Evolutionary conservation across 2,329 filamentous ascomycete species (phyloP).

Genomic region (Xylaria sp.): DNA sequence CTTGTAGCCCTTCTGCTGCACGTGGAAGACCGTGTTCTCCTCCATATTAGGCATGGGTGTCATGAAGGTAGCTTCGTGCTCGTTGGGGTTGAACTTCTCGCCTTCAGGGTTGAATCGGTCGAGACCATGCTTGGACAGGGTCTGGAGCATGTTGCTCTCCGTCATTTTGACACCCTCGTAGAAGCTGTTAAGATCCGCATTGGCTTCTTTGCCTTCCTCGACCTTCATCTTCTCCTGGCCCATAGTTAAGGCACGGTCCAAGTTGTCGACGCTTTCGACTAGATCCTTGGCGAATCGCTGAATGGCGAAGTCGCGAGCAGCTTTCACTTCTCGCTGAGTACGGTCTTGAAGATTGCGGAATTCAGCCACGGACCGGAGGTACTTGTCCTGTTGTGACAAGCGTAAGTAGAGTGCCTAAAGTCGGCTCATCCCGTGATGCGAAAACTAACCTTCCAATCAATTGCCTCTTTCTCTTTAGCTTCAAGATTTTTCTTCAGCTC

Average conservation of each 20-base stretch:
- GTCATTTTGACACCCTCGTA: conserved; percentile 96
- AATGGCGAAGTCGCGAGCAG: conserved; percentile 89
- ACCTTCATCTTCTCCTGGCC: conserved; percentile 75
- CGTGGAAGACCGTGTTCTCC: conserved; percentile 86
- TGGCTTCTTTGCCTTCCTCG: conserved; percentile 35
- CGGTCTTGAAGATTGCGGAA: conserved; percentile 98
- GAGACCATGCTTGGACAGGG: conserved; percentile 91
- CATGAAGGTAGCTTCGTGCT: conserved; percentile 97
- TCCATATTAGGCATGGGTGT: conserved; percentile 85
- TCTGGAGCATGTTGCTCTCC: conserved; percentile 82
- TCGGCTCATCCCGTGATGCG: conserved; percentile 5
- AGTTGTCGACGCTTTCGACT: conserved; percentile 93
- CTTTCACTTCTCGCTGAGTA: conserved; percentile 86
- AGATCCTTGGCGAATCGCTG: conserved; percentile 95
- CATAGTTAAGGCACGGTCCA: conserved; percentile 86
- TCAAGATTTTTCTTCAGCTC: conserved; percentile 70
- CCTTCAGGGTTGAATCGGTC: conserved; percentile 83
- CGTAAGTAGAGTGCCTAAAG: conserved; percentile 3
- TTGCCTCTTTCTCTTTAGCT: conserved; percentile 71
- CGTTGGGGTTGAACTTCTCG: conserved; percentile 94
- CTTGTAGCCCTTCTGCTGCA: conserved; percentile 94
- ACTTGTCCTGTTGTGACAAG: conserved; percentile 75
- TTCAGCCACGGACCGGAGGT: conserved; percentile 90
- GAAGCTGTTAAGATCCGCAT: conserved; percentile 76
- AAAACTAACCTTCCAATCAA: conserved; percentile 80